Evolutionary conservation across 2,329 filamentous ascomycete genomes (phyloP).

Genomic region (Penicillium sp.): DNA sequence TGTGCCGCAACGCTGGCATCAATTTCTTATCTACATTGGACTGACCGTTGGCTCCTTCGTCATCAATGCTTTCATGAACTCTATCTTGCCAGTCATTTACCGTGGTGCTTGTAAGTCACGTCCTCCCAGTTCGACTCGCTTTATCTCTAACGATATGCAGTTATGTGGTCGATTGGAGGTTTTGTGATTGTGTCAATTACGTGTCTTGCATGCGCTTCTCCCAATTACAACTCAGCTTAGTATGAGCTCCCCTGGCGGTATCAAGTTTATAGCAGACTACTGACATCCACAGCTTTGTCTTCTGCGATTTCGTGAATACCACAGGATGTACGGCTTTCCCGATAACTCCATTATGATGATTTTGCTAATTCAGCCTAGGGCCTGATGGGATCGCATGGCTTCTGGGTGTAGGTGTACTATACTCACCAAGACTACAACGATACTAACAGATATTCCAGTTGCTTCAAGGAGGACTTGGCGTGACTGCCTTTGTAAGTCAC

Average conservation of each 20-base stretch:
- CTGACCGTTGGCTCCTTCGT: constrained; percentile 53
- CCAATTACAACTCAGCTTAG: constrained; percentile 53
- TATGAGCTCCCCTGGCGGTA: constrained; percentile 30
- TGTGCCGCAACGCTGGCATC: constrained; percentile 54
- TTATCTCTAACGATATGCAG: constrained; percentile 12
- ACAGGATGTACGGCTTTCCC: constrained; percentile 46
- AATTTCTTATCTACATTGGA: constrained; percentile 62
- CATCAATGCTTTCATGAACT: constrained; percentile 58
- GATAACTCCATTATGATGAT: not conserved
- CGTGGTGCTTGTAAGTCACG: constrained; percentile 47
- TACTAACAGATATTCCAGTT: constrained; percentile 20
- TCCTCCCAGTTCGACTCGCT: not conserved
- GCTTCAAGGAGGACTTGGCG: constrained; percentile 43
- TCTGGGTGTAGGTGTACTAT: constrained; percentile 24
- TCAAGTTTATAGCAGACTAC: not conserved
- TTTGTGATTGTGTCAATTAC: constrained; percentile 63
- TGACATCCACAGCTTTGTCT: constrained; percentile 39
- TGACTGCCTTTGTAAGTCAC: constrained; percentile 44
- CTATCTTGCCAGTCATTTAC: constrained; percentile 55
- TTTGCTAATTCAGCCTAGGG: constrained; percentile 27
- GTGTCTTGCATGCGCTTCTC: constrained; percentile 56
- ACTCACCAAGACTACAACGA: not conserved
- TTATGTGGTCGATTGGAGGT: constrained; percentile 61
- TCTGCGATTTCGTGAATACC: constrained; percentile 57
- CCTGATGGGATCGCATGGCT: constrained; percentile 52